Percentiles rank a stretch among this genome's conserved stretches.
Evolutionary conservation across 148 eudicot genomes (phyloP).

Genomic region (Silene uniflora): DNA sequence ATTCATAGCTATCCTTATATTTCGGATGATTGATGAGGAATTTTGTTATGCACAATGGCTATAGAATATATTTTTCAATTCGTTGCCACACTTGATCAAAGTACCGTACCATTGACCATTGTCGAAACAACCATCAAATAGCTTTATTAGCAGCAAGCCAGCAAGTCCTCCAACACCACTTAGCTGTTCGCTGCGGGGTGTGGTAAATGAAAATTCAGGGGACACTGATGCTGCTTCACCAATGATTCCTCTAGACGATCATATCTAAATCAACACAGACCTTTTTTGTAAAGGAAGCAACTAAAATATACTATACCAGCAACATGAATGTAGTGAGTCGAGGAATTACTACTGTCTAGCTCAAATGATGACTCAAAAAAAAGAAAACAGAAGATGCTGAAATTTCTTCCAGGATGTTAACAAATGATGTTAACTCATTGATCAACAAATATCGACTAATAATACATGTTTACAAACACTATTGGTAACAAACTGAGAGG

Average conservation of each 20-base stretch:
- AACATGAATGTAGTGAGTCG: background rate
- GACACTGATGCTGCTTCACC: conserved; percentile 8
- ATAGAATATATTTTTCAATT: too few species aligned
- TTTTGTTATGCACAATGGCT: background rate
- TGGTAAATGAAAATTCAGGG: conserved; percentile 22
- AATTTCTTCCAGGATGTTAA: background rate
- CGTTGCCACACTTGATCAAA: too few species aligned
- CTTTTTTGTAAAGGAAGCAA: background rate
- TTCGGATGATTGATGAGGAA: background rate
- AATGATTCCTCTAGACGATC: conserved; percentile 29
- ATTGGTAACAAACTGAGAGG: background rate
- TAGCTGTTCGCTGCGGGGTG: conserved; percentile 30
- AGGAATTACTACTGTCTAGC: background rate
- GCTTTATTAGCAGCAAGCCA: too few species aligned
- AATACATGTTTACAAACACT: conserved; percentile 10
- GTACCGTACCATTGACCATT: too few species aligned
- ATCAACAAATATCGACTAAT: conserved; percentile 12
- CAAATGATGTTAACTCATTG: background rate
- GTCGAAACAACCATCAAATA: too few species aligned
- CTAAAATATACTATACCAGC: background rate
- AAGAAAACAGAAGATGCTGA: background rate
- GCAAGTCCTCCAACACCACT: conserved; percentile 28
- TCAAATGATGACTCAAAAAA: background rate
- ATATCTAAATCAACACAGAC: background rate
- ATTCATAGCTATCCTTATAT: background rate